Conservation (phyloP, 2,329 filamentous ascomycete species). For the Penicillium aurantiogriseum region DNA sequence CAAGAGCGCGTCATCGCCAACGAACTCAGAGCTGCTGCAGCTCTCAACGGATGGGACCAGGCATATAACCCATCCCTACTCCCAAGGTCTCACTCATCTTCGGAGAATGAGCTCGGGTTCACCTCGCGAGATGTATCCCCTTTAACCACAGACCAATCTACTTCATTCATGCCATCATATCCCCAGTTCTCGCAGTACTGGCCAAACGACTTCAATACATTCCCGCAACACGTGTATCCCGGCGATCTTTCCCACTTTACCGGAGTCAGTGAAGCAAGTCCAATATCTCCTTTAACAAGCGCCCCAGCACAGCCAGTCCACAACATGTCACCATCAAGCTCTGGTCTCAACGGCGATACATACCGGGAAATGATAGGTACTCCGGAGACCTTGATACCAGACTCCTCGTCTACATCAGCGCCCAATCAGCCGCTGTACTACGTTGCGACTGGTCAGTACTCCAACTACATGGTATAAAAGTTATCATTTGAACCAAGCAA, state of each 20-base stretch:
- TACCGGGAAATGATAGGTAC: background rate
- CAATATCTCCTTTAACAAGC: background rate
- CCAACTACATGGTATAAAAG: background rate
- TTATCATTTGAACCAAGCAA: background rate
- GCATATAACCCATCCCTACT: slow-evolving; percentile 16
- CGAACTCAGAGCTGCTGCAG: slow-evolving; percentile 32
- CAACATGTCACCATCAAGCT: background rate
- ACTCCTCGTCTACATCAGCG: background rate
- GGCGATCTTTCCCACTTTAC: background rate
- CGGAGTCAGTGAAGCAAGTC: background rate
- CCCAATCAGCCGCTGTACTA: slow-evolving; percentile 18
- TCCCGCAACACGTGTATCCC: background rate
- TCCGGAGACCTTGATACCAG: background rate
- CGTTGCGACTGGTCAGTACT: slow-evolving; percentile 18
- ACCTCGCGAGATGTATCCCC: background rate
- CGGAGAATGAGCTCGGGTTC: slow-evolving; percentile 6
- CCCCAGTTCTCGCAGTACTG: background rate
- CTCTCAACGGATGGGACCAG: slow-evolving; percentile 30
- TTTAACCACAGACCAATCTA: slow-evolving; percentile 5
- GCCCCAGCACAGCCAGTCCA: background rate
- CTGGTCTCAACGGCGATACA: background rate
- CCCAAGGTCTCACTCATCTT: background rate
- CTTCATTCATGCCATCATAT: slow-evolving; percentile 6
- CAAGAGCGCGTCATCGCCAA: slow-evolving; percentile 38
- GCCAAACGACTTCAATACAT: slow-evolving; percentile 1